A percentile compares a stretch with the other conserved stretches of the same genome.
Evolutionary conservation across 2,329 filamentous ascomycete genomes (phyloP).

Genomic region (Cytospora leucostoma): DNA sequence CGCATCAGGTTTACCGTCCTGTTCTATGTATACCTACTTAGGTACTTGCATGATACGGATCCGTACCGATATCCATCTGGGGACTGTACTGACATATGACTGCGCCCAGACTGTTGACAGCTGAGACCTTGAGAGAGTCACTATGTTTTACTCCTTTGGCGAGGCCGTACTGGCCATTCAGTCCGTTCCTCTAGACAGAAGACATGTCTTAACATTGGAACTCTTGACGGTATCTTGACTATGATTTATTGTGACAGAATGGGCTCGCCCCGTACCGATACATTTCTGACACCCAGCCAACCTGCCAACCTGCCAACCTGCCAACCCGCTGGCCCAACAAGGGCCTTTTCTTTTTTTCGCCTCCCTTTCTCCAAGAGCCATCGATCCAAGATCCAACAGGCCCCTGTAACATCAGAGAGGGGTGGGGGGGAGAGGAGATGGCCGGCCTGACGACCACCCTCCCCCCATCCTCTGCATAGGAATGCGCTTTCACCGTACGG

Average conservation of each 20-base stretch:
- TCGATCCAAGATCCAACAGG: too few relatives aligned
- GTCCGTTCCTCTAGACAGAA: background rate
- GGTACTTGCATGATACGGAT: too few relatives aligned
- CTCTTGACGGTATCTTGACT: background rate
- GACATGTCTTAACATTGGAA: background rate
- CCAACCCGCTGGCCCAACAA: constrained; percentile 4
- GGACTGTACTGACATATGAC: too few relatives aligned
- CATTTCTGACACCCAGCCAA: constrained; percentile 6
- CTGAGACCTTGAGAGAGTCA: background rate
- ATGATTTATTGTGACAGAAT: background rate
- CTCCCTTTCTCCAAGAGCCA: background rate
- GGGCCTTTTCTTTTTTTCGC: background rate
- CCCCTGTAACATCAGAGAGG: too few relatives aligned
- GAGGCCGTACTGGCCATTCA: background rate
- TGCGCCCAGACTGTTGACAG: background rate
- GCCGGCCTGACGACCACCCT: background rate
- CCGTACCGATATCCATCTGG: background rate
- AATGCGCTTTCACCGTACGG: background rate
- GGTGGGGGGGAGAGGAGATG: too few relatives aligned
- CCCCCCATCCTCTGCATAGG: background rate
- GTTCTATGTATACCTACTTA: too few relatives aligned
- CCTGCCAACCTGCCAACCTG: background rate
- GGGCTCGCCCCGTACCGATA: constrained; percentile 15
- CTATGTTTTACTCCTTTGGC: background rate
- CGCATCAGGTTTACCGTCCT: too few relatives aligned